Base-by-base conservation (phyloP, 2,329 filamentous ascomycete genomes). In the Fusarium scirpi region DNA sequence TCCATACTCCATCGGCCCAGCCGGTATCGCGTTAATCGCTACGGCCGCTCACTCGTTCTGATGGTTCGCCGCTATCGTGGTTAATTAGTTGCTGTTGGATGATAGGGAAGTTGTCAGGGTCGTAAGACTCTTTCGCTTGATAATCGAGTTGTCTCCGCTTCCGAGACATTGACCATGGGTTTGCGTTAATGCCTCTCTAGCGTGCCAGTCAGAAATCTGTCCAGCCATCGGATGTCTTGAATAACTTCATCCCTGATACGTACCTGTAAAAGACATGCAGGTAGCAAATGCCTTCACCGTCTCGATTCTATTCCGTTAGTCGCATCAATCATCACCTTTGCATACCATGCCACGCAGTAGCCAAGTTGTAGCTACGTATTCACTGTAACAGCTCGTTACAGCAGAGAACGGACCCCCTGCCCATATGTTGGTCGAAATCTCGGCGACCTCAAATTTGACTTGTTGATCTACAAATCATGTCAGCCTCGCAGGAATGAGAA, bases 401-500 rank as follows among this genome's bases (percentile, higher is more conserved):
- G 20, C 29, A 46, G 44, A 58, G 32, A 25, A 29, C 22, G 7
- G 20, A 44, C 51, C 69, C 49, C 72, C 70, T 69, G 58, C 64
- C 48, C 53, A 47, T 62, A 45, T 45, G 57, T 67, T 67, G 56
- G 46, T 62, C 58, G 48, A 67, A 67, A 70, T 67, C 71, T 74
- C 68, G 69, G 62, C 57, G 66, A 62, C 62, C 53, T 67, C 67
- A 29, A 54, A 60, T 48, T 53, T 34, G 40, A 65, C 49, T 53
- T n/a, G 51, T 60, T 56, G 56, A 54, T 49, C 58, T 57, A 60
- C 61, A 67, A 51, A 62, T 63, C 71, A 68, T 73, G 64, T 64
- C 57, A 68, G 51, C 67, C 65, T 71, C 49, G 54, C 62, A 68
- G 60, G 70, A 73, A 64, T 73, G 58, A 61, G 55, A 24, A 55